Percentiles rank a stretch among this genome's conserved stretches.
Evolutionary conservation across 2,329 filamentous ascomycete genomes (phyloP).

Genomic region (Apiospora pterosperma): DNA sequence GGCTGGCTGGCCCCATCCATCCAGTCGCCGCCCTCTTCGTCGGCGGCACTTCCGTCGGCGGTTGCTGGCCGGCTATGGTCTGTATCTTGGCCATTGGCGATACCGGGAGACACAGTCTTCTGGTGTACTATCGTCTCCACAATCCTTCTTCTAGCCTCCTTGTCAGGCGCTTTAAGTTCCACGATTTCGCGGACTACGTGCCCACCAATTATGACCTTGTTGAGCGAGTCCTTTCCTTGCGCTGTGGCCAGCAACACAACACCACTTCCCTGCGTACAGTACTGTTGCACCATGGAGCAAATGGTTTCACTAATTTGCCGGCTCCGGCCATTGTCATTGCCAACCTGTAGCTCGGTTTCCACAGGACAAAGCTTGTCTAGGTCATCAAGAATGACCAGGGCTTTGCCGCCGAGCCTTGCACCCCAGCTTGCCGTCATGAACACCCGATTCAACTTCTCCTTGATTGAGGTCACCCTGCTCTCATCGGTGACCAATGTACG

Average conservation of each 20-base stretch:
- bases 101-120: conserved; percentile 39
- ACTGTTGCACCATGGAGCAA: conserved; percentile 77
- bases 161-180: conserved; percentile 84
- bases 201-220: conserved; percentile 85
- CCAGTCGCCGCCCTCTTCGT: conserved; percentile 62
- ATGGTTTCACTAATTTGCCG: conserved; percentile 89
- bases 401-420: conserved; percentile 76
- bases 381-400: conserved; percentile 87
- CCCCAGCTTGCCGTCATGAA: conserved; percentile 93
- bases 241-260: conserved; percentile 89
- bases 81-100: conserved; percentile 30
- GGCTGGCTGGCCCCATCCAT: conserved; percentile 67
- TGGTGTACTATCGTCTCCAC: conserved; percentile 73
- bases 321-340: conserved; percentile 89
- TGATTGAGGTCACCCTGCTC: conserved; percentile 83
- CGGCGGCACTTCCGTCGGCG: conserved; percentile 47
- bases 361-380: conserved; percentile 88
- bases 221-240: conserved; percentile 87
- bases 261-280: conserved; percentile 74
- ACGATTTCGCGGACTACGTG: conserved; percentile 92
- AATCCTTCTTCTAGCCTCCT: conserved; percentile 80
- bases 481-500: conserved; percentile 87
- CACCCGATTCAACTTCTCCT: conserved; percentile 77
- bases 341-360: conserved; percentile 91
- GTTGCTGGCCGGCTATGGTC: conserved; percentile 55